phyloP scores from a whole-genome alignment of 495 filamentous ascomycete species.

The Tricharina praecox region DNA sequence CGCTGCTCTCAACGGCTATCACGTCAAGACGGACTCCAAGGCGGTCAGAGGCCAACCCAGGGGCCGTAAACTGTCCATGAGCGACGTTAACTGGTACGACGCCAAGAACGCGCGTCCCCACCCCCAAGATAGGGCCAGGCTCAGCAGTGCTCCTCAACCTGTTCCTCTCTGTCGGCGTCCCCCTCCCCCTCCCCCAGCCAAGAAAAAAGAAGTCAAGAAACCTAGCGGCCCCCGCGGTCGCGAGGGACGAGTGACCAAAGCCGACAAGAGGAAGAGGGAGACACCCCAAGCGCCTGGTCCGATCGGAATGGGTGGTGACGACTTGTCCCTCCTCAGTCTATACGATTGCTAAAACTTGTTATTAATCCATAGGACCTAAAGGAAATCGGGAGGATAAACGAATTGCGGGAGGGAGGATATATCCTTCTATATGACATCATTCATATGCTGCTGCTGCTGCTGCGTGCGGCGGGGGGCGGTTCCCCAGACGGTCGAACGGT shows the following conservation, averaged over 20 bases:
- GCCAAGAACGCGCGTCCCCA: neutral
- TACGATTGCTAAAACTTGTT: neutral
- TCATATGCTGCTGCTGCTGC: too few relatives aligned
- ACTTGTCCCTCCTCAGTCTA: neutral
- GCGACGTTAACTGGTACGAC: slow-evolving; percentile 88
- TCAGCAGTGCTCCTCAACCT: neutral
- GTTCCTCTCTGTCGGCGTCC: too few relatives aligned
- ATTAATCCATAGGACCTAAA: neutral
- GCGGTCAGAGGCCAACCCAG: slow-evolving; percentile 58
- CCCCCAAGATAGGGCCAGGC: neutral
- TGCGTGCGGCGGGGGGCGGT: too few relatives aligned
- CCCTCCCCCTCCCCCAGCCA: too few relatives aligned
- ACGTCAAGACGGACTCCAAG: slow-evolving; percentile 32
- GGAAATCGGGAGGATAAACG: too few relatives aligned
- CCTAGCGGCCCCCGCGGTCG: too few relatives aligned
- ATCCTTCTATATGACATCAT: too few relatives aligned
- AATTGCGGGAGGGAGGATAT: too few relatives aligned
- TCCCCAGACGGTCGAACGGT: too few relatives aligned
- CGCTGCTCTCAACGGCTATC: slow-evolving; percentile 19
- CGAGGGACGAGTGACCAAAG: neutral
- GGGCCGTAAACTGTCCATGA: slow-evolving; percentile 79
- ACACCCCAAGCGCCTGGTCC: neutral
- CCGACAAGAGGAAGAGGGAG: neutral
- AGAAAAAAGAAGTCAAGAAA: neutral
- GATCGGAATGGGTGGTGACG: neutral